Base-by-base conservation (phyloP, 208 protist genomes). In the Acanthamoeba royreba region DNA sequence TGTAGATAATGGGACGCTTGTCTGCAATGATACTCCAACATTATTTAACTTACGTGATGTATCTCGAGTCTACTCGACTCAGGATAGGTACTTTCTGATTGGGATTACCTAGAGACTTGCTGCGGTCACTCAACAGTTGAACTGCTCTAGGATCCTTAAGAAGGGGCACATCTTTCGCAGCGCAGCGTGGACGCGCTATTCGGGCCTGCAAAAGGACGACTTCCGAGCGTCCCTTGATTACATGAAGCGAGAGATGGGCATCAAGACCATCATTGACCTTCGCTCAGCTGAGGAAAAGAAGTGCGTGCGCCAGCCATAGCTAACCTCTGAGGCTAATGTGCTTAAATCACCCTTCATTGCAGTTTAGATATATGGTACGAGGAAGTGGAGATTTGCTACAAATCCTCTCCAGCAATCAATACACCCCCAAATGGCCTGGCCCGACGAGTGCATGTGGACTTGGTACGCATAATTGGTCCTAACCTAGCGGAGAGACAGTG, bases 241-340 rank as follows among this genome's bases (percentile, higher is more conserved):
- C 53, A 17, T 66, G 53, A 19, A 43, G 8, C 25, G 74, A 22
- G 55, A n/a, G 13, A 47, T 92, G 15, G 40, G 86, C 55, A 77
- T 92, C 61, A 45, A 53, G 22, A 92, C 86, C 47, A 69, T 92
- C 58, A 47, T 92, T 28, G 86, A 92, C 86, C 61, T 92, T 2
- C 86, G 86, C 33, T 79, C 86, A 1, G 61, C 9, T 17, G 58
- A 92, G 52, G 86, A 92, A n/a, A 92, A 77, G 33, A 92, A 40
- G 86, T 92, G 17, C 28, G 17, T 81, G 15, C 33, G 69, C 17
- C n/a, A n/a, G n/a, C n/a, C n/a, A n/a, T n/a, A n/a, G n/a, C n/a
- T n/a, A n/a, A n/a, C n/a, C n/a, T n/a, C n/a, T 58, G 7, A 38
- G 31, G n/a, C 49, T 66, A 90, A 55, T 33, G 38, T 15, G 43